These are phyloP conservation scores for Aspergillus nidulans DNA, from an alignment of 495 filamentous ascomycete species.

Conservation along the genomic window DNA sequence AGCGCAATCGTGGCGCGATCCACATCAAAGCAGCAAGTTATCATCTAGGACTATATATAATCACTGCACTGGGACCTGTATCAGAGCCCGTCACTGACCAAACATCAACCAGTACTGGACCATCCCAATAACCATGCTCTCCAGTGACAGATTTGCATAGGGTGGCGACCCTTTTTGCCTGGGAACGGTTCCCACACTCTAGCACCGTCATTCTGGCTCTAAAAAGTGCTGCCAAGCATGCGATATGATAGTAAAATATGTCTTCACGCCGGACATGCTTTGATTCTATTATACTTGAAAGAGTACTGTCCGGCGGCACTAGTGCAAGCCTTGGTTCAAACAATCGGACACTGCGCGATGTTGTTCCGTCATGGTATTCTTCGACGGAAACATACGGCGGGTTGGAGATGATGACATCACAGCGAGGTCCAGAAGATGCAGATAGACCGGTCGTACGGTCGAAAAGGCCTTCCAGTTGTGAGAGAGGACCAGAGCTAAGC, in stretches of 20 bases:
- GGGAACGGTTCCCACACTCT: constrained; percentile 34
- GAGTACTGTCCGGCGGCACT: constrained; percentile 48
- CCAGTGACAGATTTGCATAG: constrained; percentile 15
- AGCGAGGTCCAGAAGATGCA: constrained; percentile 14
- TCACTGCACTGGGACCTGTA: constrained; percentile 5
- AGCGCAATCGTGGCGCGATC: too few species aligned
- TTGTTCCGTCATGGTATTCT: constrained; percentile 52
- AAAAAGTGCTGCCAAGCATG: constrained; percentile 19
- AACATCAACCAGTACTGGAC: not conserved
- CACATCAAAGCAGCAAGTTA: too few species aligned
- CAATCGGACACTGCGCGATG: constrained; percentile 67
- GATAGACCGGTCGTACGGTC: not conserved
- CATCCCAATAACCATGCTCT: not conserved
- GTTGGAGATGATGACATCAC: constrained; percentile 79
- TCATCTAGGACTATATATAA: constrained; percentile 6
- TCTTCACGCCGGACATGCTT: constrained; percentile 24
- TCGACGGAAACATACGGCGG: constrained; percentile 79
- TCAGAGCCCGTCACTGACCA: constrained; percentile 5
- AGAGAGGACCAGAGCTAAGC: constrained; percentile 6
- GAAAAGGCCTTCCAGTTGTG: constrained; percentile 14
- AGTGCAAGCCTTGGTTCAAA: constrained; percentile 77
- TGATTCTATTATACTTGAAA: not conserved
- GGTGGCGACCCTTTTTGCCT: constrained; percentile 30
- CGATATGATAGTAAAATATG: constrained; percentile 36
- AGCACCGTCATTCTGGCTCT: constrained; percentile 28